Base-by-base conservation (phyloP, 2,329 filamentous ascomycete species). In the Dendryphion nanum region DNA sequence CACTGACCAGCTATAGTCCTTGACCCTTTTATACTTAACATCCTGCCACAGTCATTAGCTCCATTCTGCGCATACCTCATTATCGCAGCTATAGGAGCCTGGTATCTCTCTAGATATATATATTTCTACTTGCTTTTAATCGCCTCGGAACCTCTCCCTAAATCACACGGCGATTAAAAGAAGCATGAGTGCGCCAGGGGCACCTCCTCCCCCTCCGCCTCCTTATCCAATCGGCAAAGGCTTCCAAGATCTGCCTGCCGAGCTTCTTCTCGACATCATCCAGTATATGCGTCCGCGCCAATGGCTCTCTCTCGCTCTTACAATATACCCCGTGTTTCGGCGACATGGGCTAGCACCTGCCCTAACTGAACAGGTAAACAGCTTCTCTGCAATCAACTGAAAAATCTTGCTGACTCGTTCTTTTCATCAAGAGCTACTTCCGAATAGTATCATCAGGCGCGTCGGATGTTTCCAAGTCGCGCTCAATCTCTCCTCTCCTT, bases 21-120 rank as follows among this genome's bases (percentile, higher is more conserved):
- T 17, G 93, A 97, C 64, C 89, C 89, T 1, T 97, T 84, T 59
- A 44, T 94, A 28, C 68, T 83, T 56, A 93, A 94, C 69, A 59
- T 89, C 13, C 74, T 97, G 36, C 93, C 93, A 10, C 74, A 74
- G 35, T 95, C 89, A 4, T 71, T 97, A 13, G 56, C 85, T 16
- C 82, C 86, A 15, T 91, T 85, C 2, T 79, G 79, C 10, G 70
- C 68, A 23, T 95, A 89, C 64, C 74, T 94, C 37, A 53, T 75
- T 4, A 49, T 78, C 3, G 75, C 95, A 37, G 79, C 81, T 8
- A 44, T 74, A 24, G 50, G 69, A 26, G 71, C 74, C 18, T 77
- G 74, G 64, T 71, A 73, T 33, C 42, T 80, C 2, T 78, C 76
- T 2, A 65, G 57, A 8, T 57, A 59, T 43, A 64, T 77, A 21